These are phyloP conservation scores for Endoconidiophora laricicola DNA, from an alignment of 2,329 filamentous ascomycete species.

Conservation along the genomic window DNA sequence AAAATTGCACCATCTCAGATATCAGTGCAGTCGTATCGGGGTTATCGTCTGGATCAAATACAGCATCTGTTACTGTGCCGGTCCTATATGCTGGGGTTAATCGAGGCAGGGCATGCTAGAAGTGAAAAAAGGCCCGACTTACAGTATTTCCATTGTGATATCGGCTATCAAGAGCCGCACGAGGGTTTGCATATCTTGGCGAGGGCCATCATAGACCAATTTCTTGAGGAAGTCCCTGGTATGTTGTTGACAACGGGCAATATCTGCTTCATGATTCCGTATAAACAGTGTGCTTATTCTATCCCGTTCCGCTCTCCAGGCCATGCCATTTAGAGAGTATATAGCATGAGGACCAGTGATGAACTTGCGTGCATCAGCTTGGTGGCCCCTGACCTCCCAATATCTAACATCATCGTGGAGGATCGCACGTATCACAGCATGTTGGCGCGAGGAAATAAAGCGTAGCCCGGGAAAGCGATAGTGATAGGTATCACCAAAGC, in stretches of 20 bases:
- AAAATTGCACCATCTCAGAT: too few species aligned
- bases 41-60: too few species aligned
- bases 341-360: neutral
- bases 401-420: too few species aligned
- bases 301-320: neutral
- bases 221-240: neutral
- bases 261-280: neutral
- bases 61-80: too few species aligned
- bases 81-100: too few species aligned
- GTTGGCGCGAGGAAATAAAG: too few species aligned
- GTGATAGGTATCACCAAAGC: too few species aligned
- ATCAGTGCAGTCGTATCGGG: too few species aligned
- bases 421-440: too few species aligned
- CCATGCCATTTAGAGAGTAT: neutral
- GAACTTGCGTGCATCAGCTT: neutral
- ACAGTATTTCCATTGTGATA: neutral
- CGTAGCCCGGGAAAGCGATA: too few species aligned
- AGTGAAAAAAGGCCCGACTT: neutral
- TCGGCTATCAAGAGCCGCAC: neutral
- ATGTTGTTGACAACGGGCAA: neutral
- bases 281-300: neutral
- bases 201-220: neutral
- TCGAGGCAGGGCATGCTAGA: too few species aligned
- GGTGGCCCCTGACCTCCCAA: too few species aligned
- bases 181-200: neutral